Conservation (phyloP, 306 rosid genomes). For the Hippophae tibetana region DNA sequence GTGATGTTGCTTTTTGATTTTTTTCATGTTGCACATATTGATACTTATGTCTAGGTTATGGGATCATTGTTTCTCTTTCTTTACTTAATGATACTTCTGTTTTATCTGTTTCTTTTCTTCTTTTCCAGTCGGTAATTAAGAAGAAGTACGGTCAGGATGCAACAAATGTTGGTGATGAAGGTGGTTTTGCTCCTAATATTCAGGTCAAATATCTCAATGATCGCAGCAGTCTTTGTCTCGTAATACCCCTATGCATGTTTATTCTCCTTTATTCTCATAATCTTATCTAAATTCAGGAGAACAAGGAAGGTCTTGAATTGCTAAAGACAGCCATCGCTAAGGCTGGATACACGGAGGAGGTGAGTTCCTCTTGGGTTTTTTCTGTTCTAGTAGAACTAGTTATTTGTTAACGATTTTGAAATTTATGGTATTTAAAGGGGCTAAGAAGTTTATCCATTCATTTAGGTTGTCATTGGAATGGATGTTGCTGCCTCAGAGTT, state of each 20-base stretch:
- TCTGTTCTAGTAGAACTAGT: not conserved
- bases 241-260: not conserved
- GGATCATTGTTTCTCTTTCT: not conserved
- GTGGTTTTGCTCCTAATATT: slow-evolving; percentile 97
- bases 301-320: slow-evolving; percentile 97
- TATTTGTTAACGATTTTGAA: slow-evolving; percentile 5
- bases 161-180: slow-evolving; percentile 95
- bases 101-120: slow-evolving; percentile 7
- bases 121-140: slow-evolving; percentile 78
- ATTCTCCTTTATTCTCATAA: slow-evolving; percentile 16
- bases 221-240: slow-evolving; percentile 1
- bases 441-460: slow-evolving; percentile 12
- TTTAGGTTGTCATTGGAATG: slow-evolving; percentile 96
- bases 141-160: slow-evolving; percentile 99
- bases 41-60: too few species aligned
- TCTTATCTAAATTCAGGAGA: slow-evolving; percentile 46
- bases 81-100: slow-evolving; percentile 6
- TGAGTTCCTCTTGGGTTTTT: slow-evolving; percentile 25
- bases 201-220: slow-evolving; percentile 40
- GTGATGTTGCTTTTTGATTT: too few species aligned
- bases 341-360: slow-evolving; percentile 95
- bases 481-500: slow-evolving; percentile 99
- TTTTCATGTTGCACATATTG: too few species aligned
- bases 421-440: slow-evolving; percentile 3
- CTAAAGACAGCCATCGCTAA: slow-evolving; percentile 87